Evolutionary conservation across 176 grass and related monocot genomes (phyloP), one percentile per base, ranked within the genome.

Genomic region (Oryza rufipogon): DNA sequence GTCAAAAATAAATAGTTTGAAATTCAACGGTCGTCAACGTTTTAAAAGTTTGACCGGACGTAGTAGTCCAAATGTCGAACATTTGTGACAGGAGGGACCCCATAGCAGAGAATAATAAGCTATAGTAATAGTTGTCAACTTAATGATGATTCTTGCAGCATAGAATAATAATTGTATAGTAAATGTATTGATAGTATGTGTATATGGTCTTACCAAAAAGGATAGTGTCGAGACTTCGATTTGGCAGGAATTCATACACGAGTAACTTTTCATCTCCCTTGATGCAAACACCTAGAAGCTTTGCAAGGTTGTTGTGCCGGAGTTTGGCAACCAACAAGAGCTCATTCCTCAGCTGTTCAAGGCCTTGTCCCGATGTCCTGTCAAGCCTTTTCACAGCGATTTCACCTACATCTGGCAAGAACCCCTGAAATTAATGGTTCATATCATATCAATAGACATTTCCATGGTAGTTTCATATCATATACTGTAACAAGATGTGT

Each of bases 271-370:
- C 88, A 4, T 80, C 20, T n/a, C 46, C 69, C 76, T 79, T 25
- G 39, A 91, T 19, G 82, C 78, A 91, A 58, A 84, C 81, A 28
- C 86, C 86, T 0, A 80, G 64, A 49, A 93, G 64, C 26, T 73
- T 76, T 16, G 84, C 88, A 13, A 86, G 69, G 16, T 93, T 93
- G 41, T 82, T 73, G 70, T 93, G 88, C 23, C 81, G 52, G 10
- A 93, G 88, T 44, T 93, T 93, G 64, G 78, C 82, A 28, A 87
- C 88, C 71, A 93, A 66, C 15, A 83, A 2, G 26, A 90, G 66
- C 85, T 93, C 85, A 32, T 88, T 93, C 52, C 25, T 83, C 64
- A 88, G 25, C 49, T 93, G 46, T 13, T 61, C 66, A 3, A 86
- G 47, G 1, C 84, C 88, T 78, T 90, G 88, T 2, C n/a, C 16